These are phyloP conservation scores for Fusarium irregulare DNA, from an alignment of 2,329 filamentous ascomycete genomes.

Conservation along the genomic window DNA sequence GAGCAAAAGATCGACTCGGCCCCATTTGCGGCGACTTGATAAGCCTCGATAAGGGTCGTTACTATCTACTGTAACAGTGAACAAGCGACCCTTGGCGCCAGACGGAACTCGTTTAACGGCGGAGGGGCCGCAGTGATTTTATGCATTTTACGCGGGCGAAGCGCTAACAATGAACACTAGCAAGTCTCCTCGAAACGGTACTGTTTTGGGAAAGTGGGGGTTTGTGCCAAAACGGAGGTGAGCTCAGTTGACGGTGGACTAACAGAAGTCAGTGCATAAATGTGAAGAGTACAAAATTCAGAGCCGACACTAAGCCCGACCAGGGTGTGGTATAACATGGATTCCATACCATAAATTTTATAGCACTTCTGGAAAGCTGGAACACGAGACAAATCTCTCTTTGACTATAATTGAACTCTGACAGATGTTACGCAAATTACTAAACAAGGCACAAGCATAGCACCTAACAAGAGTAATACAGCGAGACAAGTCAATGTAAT, in stretches of 20 bases:
- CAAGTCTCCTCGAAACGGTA: conserved; percentile 2
- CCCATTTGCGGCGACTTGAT: conserved; percentile 26
- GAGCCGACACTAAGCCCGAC: not conserved
- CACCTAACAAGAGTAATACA: not conserved
- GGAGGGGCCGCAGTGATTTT: not conserved
- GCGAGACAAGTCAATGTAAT: not conserved
- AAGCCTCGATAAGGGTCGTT: conserved; percentile 35
- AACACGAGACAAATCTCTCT: not conserved
- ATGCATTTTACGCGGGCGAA: conserved; percentile 15
- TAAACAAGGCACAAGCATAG: not conserved
- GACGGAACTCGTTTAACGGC: conserved; percentile 10
- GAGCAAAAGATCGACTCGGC: conserved; percentile 37
- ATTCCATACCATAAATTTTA: not conserved
- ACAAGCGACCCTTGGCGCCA: conserved; percentile 1
- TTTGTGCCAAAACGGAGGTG: conserved; percentile 10
- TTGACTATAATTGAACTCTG: not conserved
- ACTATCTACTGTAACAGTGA: conserved; percentile 10
- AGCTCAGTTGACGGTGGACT: not conserved
- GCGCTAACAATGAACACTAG: not conserved
- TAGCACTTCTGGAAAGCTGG: not conserved
- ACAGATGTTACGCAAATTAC: not conserved
- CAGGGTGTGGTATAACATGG: not conserved
- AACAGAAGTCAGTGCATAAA: not conserved
- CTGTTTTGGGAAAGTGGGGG: conserved; percentile 22
- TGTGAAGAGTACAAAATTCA: not conserved